A percentile compares a stretch with the other conserved stretches of the same genome.
phyloP scores from a whole-genome alignment of 208 protist genomes.

The Acanthamoeba sp. region DNA sequence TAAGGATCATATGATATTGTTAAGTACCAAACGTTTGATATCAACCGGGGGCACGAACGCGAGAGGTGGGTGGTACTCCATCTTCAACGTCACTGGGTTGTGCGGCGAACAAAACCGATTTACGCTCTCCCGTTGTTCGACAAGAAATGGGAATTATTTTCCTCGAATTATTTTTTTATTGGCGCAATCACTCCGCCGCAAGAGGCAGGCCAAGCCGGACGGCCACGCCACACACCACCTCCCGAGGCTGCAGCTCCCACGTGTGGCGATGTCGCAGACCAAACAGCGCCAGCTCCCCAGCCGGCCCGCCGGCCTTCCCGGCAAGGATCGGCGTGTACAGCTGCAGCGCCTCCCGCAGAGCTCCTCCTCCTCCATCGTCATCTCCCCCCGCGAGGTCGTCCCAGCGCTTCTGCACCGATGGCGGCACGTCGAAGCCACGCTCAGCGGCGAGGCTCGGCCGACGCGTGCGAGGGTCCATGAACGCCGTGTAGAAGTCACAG shows the following conservation, averaged over 20 bases:
- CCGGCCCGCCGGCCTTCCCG: neutral
- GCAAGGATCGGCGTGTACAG: neutral
- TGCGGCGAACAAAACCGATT: too few species aligned
- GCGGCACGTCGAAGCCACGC: conserved; percentile 12
- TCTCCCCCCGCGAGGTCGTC: neutral
- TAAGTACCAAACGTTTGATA: too few species aligned
- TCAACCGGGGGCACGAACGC: too few species aligned
- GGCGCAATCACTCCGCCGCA: neutral
- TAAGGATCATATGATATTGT: too few species aligned
- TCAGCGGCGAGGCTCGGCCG: neutral
- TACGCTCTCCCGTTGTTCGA: too few species aligned
- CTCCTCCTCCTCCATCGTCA: neutral
- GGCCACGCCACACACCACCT: neutral
- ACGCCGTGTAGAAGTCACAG: conserved; percentile 13
- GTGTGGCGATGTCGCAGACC: neutral
- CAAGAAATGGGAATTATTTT: too few species aligned
- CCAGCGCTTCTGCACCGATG: neutral
- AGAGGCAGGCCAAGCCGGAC: neutral
- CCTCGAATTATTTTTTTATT: too few species aligned
- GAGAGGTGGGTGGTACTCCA: too few species aligned
- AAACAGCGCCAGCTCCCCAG: neutral
- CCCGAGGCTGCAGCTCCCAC: neutral
- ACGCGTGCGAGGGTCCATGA: neutral
- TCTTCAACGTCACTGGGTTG: too few species aligned
- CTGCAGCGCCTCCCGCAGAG: neutral